These are phyloP conservation scores for Cystoderma amianthinum DNA, from an alignment of 768 basidiomycete genomes.

Conservation along the genomic window DNA sequence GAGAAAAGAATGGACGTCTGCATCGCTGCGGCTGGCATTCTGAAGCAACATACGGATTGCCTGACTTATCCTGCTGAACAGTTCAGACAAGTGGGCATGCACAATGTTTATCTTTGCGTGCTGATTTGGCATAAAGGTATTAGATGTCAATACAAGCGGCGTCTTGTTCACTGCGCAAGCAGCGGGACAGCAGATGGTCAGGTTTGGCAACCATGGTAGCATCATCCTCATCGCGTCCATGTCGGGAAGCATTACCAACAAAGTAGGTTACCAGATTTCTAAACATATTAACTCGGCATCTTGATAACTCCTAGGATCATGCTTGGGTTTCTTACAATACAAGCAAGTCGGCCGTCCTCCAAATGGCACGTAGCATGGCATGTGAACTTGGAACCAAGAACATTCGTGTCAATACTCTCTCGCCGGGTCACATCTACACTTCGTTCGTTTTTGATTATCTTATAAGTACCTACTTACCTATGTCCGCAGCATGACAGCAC, in stretches of 20 bases:
- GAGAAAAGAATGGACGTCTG: constrained; percentile 73
- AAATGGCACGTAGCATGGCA: constrained; percentile 80
- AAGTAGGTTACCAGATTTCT: constrained; percentile 26
- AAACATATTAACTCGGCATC: neutral
- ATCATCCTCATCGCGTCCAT: constrained; percentile 64
- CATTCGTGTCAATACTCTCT: constrained; percentile 72
- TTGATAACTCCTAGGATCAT: constrained; percentile 43
- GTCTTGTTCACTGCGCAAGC: constrained; percentile 62
- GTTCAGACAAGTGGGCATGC: constrained; percentile 47
- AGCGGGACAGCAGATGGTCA: constrained; percentile 54
- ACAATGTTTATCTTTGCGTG: neutral
- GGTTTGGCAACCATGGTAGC: constrained; percentile 47
- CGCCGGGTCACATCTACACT: constrained; percentile 74
- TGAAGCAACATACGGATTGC: constrained; percentile 53
- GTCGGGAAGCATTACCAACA: constrained; percentile 68
- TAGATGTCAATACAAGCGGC: constrained; percentile 63
- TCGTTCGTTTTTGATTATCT: constrained; percentile 26
- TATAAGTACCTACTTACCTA: neutral
- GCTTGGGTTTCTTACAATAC: constrained; percentile 74
- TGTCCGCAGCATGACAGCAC: constrained; percentile 60
- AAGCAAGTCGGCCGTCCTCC: constrained; percentile 72
- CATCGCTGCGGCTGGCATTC: constrained; percentile 72
- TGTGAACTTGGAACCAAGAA: constrained; percentile 62
- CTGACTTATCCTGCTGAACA: constrained; percentile 58
- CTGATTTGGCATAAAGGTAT: constrained; percentile 31